These are phyloP conservation scores for Bipolaris oryzae DNA, from an alignment of 2,329 filamentous ascomycete genomes.

Conservation along the genomic window DNA sequence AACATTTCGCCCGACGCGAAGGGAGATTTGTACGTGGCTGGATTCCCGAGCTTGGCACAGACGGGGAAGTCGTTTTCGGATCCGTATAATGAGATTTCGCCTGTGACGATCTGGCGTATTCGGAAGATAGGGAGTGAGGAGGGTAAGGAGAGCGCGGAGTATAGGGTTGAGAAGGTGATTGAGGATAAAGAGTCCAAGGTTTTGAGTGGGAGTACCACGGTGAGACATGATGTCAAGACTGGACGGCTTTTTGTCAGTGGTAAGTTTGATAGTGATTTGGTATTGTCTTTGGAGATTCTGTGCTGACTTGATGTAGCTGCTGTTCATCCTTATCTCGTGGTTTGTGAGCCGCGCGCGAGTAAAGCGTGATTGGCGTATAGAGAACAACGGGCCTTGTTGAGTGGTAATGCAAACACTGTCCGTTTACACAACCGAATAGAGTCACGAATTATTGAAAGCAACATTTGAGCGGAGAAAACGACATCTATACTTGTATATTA, in stretches of 20 bases:
- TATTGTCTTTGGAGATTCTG: not conserved
- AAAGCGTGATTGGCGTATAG: not conserved
- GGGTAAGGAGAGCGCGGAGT: slow-evolving; percentile 13
- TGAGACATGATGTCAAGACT: slow-evolving; percentile 35
- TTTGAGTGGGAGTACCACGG: slow-evolving; percentile 32
- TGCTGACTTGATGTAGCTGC: slow-evolving; percentile 6
- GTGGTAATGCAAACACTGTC: not conserved
- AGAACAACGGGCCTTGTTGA: no score
- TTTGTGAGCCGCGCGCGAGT: slow-evolving; percentile 14
- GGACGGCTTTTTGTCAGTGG: slow-evolving; percentile 34
- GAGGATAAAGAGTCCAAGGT: slow-evolving; percentile 33
- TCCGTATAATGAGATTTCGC: slow-evolving; percentile 20
- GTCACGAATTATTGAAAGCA: no score
- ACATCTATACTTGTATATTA: slow-evolving; percentile 5
- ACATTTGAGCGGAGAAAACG: slow-evolving; percentile 2
- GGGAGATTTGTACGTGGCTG: slow-evolving; percentile 35
- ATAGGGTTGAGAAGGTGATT: slow-evolving; percentile 33
- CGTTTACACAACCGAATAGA: no score
- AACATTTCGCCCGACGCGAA: slow-evolving; percentile 35
- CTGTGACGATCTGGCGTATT: slow-evolving; percentile 31
- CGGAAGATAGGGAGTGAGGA: slow-evolving; percentile 17
- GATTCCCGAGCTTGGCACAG: slow-evolving; percentile 24
- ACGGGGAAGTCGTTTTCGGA: slow-evolving; percentile 19
- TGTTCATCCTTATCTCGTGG: slow-evolving; percentile 14
- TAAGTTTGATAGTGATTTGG: slow-evolving; percentile 11